These are phyloP conservation scores for Diddensiella caesifluorescens DNA, from an alignment of 805 yeast genomes.

Conservation along the genomic window DNA sequence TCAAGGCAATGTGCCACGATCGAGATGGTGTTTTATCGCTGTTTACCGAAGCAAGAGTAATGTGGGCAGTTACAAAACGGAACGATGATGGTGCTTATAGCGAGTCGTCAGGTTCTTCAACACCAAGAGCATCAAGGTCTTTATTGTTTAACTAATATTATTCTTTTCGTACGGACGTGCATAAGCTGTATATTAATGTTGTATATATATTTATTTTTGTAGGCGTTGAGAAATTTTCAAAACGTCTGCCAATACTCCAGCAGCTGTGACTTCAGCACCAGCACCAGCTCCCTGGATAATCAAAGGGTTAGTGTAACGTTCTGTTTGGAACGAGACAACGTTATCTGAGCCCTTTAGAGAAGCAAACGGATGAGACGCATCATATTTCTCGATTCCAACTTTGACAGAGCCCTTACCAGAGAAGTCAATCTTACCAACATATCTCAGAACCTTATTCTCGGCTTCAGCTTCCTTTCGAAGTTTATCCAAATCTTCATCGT, in stretches of 20 bases:
- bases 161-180: neutral
- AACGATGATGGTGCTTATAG: neutral
- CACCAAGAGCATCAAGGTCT: slow-evolving; percentile 3
- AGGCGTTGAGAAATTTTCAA: slow-evolving; percentile 88
- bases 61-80: slow-evolving; percentile 8
- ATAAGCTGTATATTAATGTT: neutral
- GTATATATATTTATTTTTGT: neutral
- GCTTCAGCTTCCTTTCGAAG: slow-evolving; percentile 76
- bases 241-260: slow-evolving; percentile 92
- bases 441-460: slow-evolving; percentile 84
- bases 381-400: slow-evolving; percentile 87
- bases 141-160: neutral
- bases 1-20: slow-evolving; percentile 57
- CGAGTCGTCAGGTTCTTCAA: slow-evolving; percentile 4
- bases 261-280: slow-evolving; percentile 71
- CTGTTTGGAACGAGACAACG: slow-evolving; percentile 84
- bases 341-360: slow-evolving; percentile 93
- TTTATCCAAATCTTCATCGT: slow-evolving; percentile 71
- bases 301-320: slow-evolving; percentile 89
- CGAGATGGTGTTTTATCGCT: slow-evolving; percentile 43
- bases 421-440: slow-evolving; percentile 86
- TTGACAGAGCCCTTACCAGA: slow-evolving; percentile 50
- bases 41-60: slow-evolving; percentile 54
- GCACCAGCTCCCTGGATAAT: slow-evolving; percentile 97
- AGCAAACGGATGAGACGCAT: slow-evolving; percentile 90